Evolutionary conservation across 2,329 filamentous ascomycete species (phyloP), one percentile per base, ranked within the genome.

Genomic region (Pyrenophora graminea): DNA sequence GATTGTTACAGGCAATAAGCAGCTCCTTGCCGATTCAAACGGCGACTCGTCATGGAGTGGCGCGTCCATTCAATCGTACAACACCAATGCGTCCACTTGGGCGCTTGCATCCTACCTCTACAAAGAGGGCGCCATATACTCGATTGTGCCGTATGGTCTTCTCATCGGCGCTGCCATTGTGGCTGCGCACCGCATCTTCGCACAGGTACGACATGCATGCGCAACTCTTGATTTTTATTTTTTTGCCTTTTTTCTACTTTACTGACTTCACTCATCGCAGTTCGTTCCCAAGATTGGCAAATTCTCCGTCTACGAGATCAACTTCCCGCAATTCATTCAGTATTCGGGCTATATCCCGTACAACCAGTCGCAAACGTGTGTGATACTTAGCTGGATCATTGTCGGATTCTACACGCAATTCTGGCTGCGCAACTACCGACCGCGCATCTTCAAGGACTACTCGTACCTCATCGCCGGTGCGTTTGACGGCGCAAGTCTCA

Each of bases 401-500:
- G 55, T 45, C 15, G 53, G 55, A 2, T 53, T 58, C 33, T 58
- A 50, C 49, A 53, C 49, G 4, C 55, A 58, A 21, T 58, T 56
- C 37, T 58, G 56, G 33, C 55, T 58, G 2, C 53, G 55, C 40
- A 58, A 56, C 41, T 56, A 58, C 46, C 53, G 49, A 8, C 55
- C 55, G 3, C 53, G 55, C 40, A 58, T 58, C 46, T 58, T 58
- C 53, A 58, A 48, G 42, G 48, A 59, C 45, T 59, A 59, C 47
- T 54, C 53, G 9, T 59, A 59, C 48, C 42, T 59, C 3, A 54
- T 59, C 12, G 45, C 53, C 39, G 53, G 56, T 23, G 56, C 53
- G 1, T 59, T 59, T 13, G 56, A 59, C 32, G 56, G 53, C 27
- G 56, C 53, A 2, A 56, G 53, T 45, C 36, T 56, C 3, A 56